Percentiles rank a stretch among this genome's conserved stretches.
Conservation (phyloP, 1,284 basidiomycete species). For the Trametes hirsuta region DNA sequence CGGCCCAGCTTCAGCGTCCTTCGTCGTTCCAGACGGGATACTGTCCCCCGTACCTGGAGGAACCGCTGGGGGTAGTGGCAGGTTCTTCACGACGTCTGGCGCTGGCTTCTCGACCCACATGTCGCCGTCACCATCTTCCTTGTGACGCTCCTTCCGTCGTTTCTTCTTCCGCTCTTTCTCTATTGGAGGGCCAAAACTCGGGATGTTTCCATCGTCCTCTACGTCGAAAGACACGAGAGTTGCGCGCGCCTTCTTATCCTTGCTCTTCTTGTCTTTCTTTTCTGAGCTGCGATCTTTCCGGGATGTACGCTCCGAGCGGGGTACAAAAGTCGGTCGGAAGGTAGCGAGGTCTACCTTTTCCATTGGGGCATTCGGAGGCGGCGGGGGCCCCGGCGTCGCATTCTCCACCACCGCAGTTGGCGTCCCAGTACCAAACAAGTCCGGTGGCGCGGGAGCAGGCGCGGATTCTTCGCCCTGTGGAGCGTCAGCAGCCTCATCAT, state of each 20-base stretch:
- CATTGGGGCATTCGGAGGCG: conserved; percentile 12
- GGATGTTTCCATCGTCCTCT: conserved; percentile 53
- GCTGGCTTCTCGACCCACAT: conserved; percentile 68
- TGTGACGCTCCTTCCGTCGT: conserved; percentile 36
- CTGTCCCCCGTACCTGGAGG: not conserved
- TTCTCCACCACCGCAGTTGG: conserved; percentile 1
- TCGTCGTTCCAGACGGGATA: not conserved
- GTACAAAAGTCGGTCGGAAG: conserved; percentile 85
- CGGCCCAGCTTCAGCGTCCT: conserved; percentile 24
- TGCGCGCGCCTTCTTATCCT: conserved; percentile 40
- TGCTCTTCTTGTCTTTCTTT: conserved; percentile 45
- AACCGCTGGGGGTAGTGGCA: conserved; percentile 30
- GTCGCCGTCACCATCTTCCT: conserved; percentile 42
- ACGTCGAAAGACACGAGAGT: conserved; percentile 71
- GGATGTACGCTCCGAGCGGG: conserved; percentile 45
- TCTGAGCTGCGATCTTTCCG: conserved; percentile 40
- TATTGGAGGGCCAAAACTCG: conserved; percentile 40
- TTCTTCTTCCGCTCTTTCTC: conserved; percentile 39
- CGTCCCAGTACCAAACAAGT: conserved; percentile 2
- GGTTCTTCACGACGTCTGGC: conserved; percentile 44
- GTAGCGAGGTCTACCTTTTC: conserved; percentile 58
- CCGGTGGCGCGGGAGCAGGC: conserved; percentile 17
- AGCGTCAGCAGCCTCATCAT: conserved; percentile 54
- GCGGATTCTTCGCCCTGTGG: conserved; percentile 27
- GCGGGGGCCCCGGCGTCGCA: conserved; percentile 6